Evolutionary conservation across 2,329 filamentous ascomycete genomes (phyloP), one percentile per base, ranked within the genome.

Genomic region (Phyllosticta citrichinensis): DNA sequence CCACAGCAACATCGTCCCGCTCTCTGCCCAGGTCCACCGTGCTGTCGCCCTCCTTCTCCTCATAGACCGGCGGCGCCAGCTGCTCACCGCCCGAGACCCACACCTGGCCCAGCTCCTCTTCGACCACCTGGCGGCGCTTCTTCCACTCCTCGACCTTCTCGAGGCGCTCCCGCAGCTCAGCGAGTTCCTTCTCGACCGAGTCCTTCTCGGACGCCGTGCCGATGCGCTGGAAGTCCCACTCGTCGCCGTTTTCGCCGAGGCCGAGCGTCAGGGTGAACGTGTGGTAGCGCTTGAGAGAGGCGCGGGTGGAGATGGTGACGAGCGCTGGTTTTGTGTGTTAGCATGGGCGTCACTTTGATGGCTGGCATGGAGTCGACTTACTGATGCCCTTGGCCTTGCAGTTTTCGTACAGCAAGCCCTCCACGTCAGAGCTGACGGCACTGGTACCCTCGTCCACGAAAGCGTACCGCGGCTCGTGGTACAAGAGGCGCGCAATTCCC

Each of bases 381-480:
- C 87, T 99, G 67, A 97, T 97, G 0, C 93, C 93, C 70, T 87
- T 88, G 63, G 91, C 88, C 75, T 99, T 99, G 68, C 90, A 92
- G 20, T 84, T 87, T 76, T 99, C 92, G 70, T 99, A 99, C 50
- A 99, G 74, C 22, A 97, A 72, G 0, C 94, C 94, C 71, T 99
- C 94, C 2, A 99, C 94, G 68, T 99, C 94, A 52, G 87, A 91
- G 4, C 88, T 94, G 1, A 97, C 94, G 1, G 94, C 94, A 63
- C 89, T 95, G 0, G 94, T 99, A 8, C 91, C 93, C 74, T 99
- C 94, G 64, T 99, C 94, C 62, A 99, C 85, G 68, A 99, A 91
- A 2, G 91, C 94, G 71, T 96, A 99, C 63, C 88, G 82, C 17
- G 94, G 94, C 76, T 97, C 93, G 70, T 99, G 94, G 70, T 99